Conservation (phyloP, 371 early-diverging fungal species). For the Mucor racemosus region DNA sequence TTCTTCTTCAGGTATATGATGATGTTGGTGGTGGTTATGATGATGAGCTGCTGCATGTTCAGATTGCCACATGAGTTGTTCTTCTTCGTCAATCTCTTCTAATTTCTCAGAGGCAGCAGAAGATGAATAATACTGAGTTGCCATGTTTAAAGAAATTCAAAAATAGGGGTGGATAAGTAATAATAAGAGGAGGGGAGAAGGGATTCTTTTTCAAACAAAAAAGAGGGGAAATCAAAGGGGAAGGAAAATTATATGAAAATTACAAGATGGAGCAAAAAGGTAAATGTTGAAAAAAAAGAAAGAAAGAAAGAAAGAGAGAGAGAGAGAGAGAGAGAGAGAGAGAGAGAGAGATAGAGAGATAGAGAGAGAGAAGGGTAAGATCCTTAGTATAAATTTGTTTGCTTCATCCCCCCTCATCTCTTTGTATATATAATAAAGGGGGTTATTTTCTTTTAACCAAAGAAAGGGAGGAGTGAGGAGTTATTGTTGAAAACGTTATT, state of each 20-base stretch:
- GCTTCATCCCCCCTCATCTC: background rate
- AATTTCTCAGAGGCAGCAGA: slow-evolving; percentile 20
- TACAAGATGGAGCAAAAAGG: background rate
- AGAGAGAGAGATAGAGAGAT: slow-evolving; percentile 7
- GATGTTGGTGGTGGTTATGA: slow-evolving; percentile 55
- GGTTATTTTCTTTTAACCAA: background rate
- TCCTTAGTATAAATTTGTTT: slow-evolving; percentile 10
- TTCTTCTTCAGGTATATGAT: slow-evolving; percentile 56
- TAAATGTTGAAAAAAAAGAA: slow-evolving; percentile 3
- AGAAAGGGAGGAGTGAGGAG: background rate
- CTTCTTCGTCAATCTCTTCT: slow-evolving; percentile 34
- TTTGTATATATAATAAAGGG: background rate
- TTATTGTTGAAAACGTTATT: background rate
- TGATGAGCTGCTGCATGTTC: slow-evolving; percentile 33
- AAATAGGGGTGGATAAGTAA: background rate
- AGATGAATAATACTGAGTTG: slow-evolving; percentile 18
- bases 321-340: slow-evolving; percentile 4
- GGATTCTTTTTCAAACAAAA: background rate
- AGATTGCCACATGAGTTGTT: slow-evolving; percentile 26
- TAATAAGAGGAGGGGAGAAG: background rate
- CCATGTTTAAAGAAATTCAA: background rate
- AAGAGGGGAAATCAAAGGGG: too few species aligned
- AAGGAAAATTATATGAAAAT: too few species aligned
- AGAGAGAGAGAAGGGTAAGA: background rate
- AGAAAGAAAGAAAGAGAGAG: slow-evolving; percentile 9